These are phyloP conservation scores for Colletotrichum melonis DNA, from an alignment of 2,329 filamentous ascomycete species.

Conservation along the genomic window DNA sequence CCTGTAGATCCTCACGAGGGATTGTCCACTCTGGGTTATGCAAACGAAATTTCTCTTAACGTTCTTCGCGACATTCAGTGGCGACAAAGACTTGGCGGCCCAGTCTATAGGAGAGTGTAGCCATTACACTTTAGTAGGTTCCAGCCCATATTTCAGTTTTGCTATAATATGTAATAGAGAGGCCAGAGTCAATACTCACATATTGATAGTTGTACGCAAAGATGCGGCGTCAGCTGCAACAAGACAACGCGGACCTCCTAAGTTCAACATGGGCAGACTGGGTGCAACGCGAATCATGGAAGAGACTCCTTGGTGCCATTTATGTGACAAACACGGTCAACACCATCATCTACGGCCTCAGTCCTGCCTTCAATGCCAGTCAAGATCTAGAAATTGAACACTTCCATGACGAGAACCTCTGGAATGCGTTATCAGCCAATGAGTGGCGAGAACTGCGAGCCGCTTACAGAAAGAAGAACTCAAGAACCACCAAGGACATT, in stretches of 20 bases:
- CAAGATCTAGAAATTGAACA: neutral
- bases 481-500: neutral
- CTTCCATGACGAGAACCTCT: neutral
- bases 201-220: neutral
- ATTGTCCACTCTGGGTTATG: neutral
- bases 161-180: too few species aligned
- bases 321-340: neutral
- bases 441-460: neutral
- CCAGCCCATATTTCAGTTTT: neutral
- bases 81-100: neutral
- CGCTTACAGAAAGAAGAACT: neutral
- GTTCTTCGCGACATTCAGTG: neutral
- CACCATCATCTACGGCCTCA: neutral
- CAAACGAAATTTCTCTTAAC: neutral
- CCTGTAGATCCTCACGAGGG: neutral
- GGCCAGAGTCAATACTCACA: neutral
- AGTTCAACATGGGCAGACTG: neutral
- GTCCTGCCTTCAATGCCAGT: neutral
- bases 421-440: conserved; percentile 4
- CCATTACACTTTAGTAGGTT: neutral
- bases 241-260: neutral
- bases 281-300: conserved; percentile 1
- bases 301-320: neutral
- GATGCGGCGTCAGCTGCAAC: neutral
- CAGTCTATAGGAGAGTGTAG: neutral